Conservation (phyloP, 768 basidiomycete species). For the Tulasnella sp. region DNA sequence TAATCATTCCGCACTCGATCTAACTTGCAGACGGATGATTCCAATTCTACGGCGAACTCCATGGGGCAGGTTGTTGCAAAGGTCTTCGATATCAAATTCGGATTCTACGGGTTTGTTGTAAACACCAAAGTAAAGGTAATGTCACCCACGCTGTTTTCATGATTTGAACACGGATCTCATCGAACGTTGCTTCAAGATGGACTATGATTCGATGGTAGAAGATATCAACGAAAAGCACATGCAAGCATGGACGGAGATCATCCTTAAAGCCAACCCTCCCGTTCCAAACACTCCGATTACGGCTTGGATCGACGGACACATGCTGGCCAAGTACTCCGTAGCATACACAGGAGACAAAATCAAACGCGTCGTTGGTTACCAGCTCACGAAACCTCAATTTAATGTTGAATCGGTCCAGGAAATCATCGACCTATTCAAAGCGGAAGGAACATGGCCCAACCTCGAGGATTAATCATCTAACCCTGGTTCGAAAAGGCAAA, state of each 20-base stretch:
- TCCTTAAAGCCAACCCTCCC: conserved; percentile 54
- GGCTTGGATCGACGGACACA: conserved; percentile 67
- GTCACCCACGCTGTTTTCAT: conserved; percentile 16
- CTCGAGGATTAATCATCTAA: no score
- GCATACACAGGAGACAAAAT: conserved; percentile 61
- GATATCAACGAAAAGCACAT: conserved; percentile 81
- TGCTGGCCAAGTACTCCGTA: conserved; percentile 54
- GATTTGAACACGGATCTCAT: conserved; percentile 42
- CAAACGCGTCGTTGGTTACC: conserved; percentile 58
- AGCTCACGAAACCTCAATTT: conserved; percentile 49
- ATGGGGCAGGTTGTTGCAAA: conserved; percentile 53
- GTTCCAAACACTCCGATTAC: conserved; percentile 56
- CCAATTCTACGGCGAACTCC: conserved; percentile 53
- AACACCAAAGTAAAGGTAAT: conserved; percentile 50
- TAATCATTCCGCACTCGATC: conserved; percentile 2
- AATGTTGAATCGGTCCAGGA: conserved; percentile 49
- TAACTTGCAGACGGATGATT: conserved; percentile 53
- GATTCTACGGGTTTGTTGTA: conserved; percentile 62
- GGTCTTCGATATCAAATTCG: conserved; percentile 65
- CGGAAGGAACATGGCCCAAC: conserved; percentile 42
- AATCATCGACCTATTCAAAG: conserved; percentile 69
- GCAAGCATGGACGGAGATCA: conserved; percentile 70
- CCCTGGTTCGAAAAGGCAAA: no score
- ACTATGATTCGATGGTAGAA: background rate
- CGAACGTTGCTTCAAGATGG: conserved; percentile 26